Evolutionary conservation across 352 stramenopile genomes (phyloP).

Genomic region (Phytophthora pini): DNA sequence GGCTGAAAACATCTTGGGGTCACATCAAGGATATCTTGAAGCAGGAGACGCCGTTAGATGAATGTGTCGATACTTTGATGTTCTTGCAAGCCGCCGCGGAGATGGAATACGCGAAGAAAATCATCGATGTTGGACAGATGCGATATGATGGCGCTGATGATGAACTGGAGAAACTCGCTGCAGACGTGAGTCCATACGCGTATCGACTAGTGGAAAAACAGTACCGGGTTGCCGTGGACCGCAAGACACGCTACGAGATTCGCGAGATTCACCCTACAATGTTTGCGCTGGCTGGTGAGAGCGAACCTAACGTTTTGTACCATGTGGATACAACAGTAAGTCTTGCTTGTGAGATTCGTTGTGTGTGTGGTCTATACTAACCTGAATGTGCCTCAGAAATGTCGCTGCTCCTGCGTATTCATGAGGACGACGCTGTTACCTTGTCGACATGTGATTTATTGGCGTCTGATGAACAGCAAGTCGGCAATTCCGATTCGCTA

Average conservation of each 20-base stretch:
- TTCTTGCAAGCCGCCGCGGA: background rate
- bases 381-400: background rate
- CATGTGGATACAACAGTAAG: too few relatives aligned
- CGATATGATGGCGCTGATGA: conserved; percentile 5
- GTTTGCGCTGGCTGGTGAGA: background rate
- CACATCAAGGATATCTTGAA: conserved; percentile 10
- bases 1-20: background rate
- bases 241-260: conserved; percentile 4
- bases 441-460: conserved; percentile 24
- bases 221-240: conserved; percentile 3
- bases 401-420: conserved; percentile 8
- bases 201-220: conserved; percentile 3
- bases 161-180: background rate
- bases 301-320: too few relatives aligned
- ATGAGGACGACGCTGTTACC: conserved; percentile 15
- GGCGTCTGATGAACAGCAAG: conserved; percentile 9
- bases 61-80: conserved; percentile 1
- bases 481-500: conserved; percentile 1
- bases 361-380: too few relatives aligned
- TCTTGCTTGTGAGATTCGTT: too few relatives aligned
- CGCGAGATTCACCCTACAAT: conserved; percentile 1
- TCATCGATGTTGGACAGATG: conserved; percentile 5
- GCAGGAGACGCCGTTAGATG: background rate
- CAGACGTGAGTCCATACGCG: conserved; percentile 1
- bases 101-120: conserved; percentile 12